Base-by-base conservation (phyloP, 2,329 filamentous ascomycete genomes). In the Diaporthe citri region DNA sequence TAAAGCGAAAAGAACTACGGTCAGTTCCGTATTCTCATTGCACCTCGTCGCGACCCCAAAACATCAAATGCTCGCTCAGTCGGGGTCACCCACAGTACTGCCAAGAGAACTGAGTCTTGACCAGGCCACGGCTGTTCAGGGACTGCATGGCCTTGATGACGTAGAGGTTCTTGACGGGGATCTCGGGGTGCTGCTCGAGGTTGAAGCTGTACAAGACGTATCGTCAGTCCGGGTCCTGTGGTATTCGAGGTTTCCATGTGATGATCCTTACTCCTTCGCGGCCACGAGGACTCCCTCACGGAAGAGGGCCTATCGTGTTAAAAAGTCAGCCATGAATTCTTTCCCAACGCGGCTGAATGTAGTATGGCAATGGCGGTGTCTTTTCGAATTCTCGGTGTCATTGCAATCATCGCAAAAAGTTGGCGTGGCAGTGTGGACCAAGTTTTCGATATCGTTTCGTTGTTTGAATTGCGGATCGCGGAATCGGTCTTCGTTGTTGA, bases 21-120 rank as follows among this genome's bases (percentile, higher is more conserved):
- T 74, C 56, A 75, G 73, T 31, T 28, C 66, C 55, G 17, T 3
- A 12, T 6, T 71, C 9, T 22, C 46, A 20, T 39, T 22, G 20
- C 2, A 13, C 20, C 41, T 56, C 20, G 17, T n/a, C n/a, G 55
- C 28, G 43, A 28, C 60, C 39, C 62, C 25, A 15, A 5, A 25
- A 9, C 56, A 41, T 12, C 48, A 34, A 31, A 7, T 20, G 56
- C 48, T 74, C 52, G 66, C 15, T 57, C 34, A 43, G 48, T 56
- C 34, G 56, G 73, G 39, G 12, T 70, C 56, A 76, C 75, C 57
- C 73, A 76, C 75, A 98, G 92, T 96, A 98, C 90, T 98, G 95
- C 95, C 95, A 98, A 81, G 95, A 98, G 94, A 99, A 99, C 89
- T 97, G 97, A 83, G 97, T 99, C 95, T 99, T 99, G 90, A 99